phyloP scores from a whole-genome alignment of 495 filamentous ascomycete species.

The Pseudomonodictys pantanalensis region DNA sequence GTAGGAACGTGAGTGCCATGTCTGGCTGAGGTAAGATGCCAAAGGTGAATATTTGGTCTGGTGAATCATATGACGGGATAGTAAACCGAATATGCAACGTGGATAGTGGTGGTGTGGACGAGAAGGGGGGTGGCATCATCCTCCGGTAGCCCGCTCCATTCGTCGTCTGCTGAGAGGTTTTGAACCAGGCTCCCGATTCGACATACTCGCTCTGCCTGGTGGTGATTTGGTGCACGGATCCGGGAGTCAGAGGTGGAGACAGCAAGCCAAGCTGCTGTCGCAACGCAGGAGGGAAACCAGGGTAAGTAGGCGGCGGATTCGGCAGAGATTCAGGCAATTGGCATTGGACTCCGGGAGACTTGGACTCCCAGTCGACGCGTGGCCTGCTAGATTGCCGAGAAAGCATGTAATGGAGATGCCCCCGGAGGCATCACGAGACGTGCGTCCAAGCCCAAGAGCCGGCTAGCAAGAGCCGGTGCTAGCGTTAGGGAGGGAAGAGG shows the following conservation, averaged over 20 bases:
- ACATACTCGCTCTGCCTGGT: conserved; percentile 17
- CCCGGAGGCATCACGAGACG: conserved; percentile 20
- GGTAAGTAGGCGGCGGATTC: background rate
- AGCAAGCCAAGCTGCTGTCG: conserved; percentile 7
- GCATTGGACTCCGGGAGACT: conserved; percentile 1
- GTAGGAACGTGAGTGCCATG: conserved; percentile 22
- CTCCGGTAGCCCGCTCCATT: conserved; percentile 19
- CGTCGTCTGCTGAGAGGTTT: conserved; percentile 19
- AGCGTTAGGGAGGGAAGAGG: background rate
- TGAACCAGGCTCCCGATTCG: background rate
- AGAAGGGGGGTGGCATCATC: conserved; percentile 4
- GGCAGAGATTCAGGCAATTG: conserved; percentile 11
- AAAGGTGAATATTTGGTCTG: conserved; percentile 18
- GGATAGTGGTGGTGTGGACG: conserved; percentile 7
- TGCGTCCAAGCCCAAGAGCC: conserved; percentile 1
- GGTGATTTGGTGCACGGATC: background rate
- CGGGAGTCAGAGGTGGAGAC: background rate
- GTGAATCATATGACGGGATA: background rate
- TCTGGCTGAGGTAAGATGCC: conserved; percentile 1
- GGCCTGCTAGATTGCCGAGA: conserved; percentile 14
- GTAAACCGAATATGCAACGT: background rate
- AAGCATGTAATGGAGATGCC: conserved; percentile 20
- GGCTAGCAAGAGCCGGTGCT: background rate
- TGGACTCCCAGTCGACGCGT: conserved; percentile 4
- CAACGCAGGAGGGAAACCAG: background rate